Conservation (phyloP, 768 basidiomycete genomes). For the Leucosporidium creatinivorum region DNA sequence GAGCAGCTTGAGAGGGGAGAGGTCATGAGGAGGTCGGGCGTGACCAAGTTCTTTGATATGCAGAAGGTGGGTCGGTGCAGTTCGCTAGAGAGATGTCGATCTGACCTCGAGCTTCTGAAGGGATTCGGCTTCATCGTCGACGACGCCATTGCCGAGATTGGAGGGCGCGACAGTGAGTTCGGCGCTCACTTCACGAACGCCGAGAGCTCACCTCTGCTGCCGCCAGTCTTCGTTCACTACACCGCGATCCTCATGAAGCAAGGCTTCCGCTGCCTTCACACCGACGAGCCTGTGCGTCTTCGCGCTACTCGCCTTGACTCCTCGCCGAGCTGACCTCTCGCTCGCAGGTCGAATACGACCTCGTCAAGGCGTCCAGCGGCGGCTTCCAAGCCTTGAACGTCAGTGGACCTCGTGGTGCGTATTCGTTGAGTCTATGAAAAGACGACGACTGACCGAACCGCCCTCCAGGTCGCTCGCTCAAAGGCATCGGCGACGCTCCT, state of each 20-base stretch:
- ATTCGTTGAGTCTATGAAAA: too few relatives aligned
- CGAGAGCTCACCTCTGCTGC: background rate
- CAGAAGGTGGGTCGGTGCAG: background rate
- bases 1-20: background rate
- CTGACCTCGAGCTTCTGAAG: background rate
- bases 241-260: background rate
- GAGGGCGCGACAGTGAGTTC: conserved; percentile 5
- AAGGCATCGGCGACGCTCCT: too few relatives aligned
- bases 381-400: conserved; percentile 47
- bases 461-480: too few relatives aligned
- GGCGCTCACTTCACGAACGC: background rate
- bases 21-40: background rate
- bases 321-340: background rate
- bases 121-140: conserved; percentile 14
- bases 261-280: conserved; percentile 9
- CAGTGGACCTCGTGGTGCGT: conserved; percentile 48
- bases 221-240: background rate
- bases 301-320: background rate
- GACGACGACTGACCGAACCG: too few relatives aligned
- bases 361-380: conserved; percentile 88
- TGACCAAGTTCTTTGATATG: conserved; percentile 10
- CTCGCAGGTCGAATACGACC: conserved; percentile 53
- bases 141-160: conserved; percentile 3
- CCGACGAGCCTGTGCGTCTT: conserved; percentile 5
- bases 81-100: background rate